Conservation (phyloP, 371 early-diverging fungal species). For the Mucor plumbeus region DNA sequence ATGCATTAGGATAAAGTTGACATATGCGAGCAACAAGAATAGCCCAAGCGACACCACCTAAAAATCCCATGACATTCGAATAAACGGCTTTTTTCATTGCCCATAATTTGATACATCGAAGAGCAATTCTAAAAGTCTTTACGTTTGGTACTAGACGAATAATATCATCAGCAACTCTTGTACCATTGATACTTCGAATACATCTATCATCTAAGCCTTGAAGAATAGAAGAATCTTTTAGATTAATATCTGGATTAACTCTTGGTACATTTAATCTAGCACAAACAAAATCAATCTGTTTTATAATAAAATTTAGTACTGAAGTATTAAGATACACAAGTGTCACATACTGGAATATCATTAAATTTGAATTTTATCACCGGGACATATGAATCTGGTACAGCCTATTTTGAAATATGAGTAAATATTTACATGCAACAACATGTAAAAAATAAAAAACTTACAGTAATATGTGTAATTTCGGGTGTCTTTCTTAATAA, state of each 20-base stretch:
- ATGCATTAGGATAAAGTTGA: conserved; percentile 89
- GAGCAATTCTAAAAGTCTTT: conserved; percentile 75
- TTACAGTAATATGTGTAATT: conserved; percentile 72
- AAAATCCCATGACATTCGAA: conserved; percentile 90
- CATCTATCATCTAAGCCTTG: conserved; percentile 77
- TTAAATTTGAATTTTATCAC: conserved; percentile 82
- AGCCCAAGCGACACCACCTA: conserved; percentile 97
- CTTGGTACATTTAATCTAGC: conserved; percentile 69
- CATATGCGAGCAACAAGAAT: conserved; percentile 89
- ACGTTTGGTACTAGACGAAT: conserved; percentile 83
- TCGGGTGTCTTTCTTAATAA: conserved; percentile 65
- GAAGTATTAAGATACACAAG: not conserved
- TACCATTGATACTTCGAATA: conserved; percentile 85
- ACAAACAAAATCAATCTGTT: conserved; percentile 86
- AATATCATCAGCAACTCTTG: conserved; percentile 90
- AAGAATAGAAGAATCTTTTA: conserved; percentile 74
- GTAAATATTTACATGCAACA: not conserved
- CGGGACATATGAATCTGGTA: conserved; percentile 87
- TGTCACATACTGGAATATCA: conserved; percentile 59
- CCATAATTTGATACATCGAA: conserved; percentile 94
- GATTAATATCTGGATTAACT: conserved; percentile 72
- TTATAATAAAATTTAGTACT: conserved; percentile 1
- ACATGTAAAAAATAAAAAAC: not conserved
- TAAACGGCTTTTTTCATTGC: conserved; percentile 85
- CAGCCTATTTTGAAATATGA: conserved; percentile 35